Evolutionary conservation across 257 asterid species (phyloP).

Genomic region (Pogostemon cablin): DNA sequence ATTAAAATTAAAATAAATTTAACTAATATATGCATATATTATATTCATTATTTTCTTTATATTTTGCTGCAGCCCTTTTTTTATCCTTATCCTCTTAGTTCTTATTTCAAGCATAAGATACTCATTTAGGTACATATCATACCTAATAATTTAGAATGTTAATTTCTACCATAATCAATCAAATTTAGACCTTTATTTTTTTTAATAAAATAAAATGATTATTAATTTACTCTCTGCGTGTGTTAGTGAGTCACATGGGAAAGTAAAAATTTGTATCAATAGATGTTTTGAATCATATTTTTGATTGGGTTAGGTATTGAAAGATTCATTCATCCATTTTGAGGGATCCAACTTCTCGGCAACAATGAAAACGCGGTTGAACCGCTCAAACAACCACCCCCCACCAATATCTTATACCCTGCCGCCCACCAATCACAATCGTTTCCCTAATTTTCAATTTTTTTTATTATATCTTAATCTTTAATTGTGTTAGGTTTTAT

Average conservation of each 20-base stretch:
- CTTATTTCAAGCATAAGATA: too few relatives aligned
- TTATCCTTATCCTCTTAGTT: too few relatives aligned
- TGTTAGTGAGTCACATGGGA: constrained; percentile 1
- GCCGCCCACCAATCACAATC: constrained; percentile 27
- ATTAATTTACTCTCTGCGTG: too few relatives aligned
- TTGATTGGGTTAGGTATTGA: constrained; percentile 65
- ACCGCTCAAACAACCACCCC: constrained; percentile 35
- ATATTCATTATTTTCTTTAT: too few relatives aligned
- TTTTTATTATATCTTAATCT: constrained; percentile 18
- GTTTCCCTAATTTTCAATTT: neutral
- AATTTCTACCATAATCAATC: too few relatives aligned
- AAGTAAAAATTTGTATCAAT: neutral
- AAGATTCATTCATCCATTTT: constrained; percentile 40
- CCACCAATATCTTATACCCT: constrained; percentile 7
- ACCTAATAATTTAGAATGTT: too few relatives aligned
- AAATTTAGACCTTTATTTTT: too few relatives aligned
- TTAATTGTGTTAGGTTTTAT: constrained; percentile 24
- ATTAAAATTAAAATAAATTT: too few relatives aligned
- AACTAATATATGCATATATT: too few relatives aligned
- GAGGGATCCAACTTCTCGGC: constrained; percentile 46
- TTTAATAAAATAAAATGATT: too few relatives aligned
- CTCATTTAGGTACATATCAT: too few relatives aligned
- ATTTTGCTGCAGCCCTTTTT: too few relatives aligned
- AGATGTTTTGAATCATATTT: constrained; percentile 34
- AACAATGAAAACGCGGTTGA: constrained; percentile 52